Evolutionary conservation across 2,329 filamentous ascomycete genomes (phyloP).

Genomic region (Botrytis fragariae): DNA sequence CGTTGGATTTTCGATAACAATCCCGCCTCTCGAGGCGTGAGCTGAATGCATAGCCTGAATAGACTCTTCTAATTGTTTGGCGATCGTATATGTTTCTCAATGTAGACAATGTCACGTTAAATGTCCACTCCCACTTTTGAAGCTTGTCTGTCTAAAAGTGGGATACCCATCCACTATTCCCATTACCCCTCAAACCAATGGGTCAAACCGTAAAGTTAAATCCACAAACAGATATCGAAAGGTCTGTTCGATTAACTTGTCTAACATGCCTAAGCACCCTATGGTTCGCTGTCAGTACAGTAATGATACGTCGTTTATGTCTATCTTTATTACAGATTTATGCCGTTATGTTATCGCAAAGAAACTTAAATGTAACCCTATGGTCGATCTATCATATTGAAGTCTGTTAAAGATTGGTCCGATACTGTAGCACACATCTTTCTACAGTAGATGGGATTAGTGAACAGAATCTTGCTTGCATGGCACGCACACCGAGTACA

Average conservation of each 20-base stretch:
- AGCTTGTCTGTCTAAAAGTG: conserved; percentile 1
- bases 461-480: background rate
- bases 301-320: background rate
- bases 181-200: background rate
- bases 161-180: background rate
- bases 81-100: background rate
- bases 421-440: background rate
- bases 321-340: background rate
- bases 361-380: background rate
- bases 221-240: background rate
- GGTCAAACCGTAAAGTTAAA: conserved; percentile 1
- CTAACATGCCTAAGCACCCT: background rate
- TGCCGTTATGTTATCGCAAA: background rate
- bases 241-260: background rate
- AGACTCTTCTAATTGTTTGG: background rate
- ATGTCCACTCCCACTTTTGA: background rate
- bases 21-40: background rate
- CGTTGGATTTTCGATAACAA: background rate
- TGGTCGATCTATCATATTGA: background rate
- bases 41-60: background rate
- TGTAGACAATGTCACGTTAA: background rate
- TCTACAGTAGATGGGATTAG: background rate
- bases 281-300: background rate
- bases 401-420: background rate
- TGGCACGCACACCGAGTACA: conserved; percentile 2